phyloP scores from a whole-genome alignment of 163 green algal genomes.

The Scenedesmus sp. region DNA sequence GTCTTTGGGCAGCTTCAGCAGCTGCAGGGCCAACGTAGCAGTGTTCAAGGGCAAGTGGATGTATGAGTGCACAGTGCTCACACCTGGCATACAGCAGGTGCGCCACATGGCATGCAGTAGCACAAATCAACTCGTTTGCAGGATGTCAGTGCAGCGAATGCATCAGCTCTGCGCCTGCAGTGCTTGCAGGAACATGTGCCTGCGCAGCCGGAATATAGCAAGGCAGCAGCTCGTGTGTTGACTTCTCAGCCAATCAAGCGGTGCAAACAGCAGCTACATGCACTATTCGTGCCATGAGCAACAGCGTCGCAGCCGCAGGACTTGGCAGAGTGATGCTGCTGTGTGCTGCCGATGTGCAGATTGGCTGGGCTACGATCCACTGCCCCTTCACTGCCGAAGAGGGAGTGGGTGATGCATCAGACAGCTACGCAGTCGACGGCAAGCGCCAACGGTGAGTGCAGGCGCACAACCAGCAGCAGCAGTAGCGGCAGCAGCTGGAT shows the following conservation, averaged over 20 bases:
- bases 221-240: constrained; percentile 17
- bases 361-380: constrained; percentile 86
- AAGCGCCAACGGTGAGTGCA: constrained; percentile 72
- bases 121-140: not conserved
- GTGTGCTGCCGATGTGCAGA: constrained; percentile 67
- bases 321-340: not conserved
- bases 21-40: constrained; percentile 75
- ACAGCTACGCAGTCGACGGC: constrained; percentile 89
- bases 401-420: constrained; percentile 89
- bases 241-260: not conserved
- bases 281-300: not conserved
- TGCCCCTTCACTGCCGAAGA: constrained; percentile 94
- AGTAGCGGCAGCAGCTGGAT: not conserved
- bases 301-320: not conserved
- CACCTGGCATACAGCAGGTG: constrained; percentile 84
- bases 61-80: constrained; percentile 91
- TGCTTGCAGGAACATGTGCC: not conserved
- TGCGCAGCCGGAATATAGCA: not conserved
- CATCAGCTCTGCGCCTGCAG: not conserved
- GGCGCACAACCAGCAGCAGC: not conserved
- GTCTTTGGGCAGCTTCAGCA: constrained; percentile 81
- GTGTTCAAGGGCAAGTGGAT: constrained; percentile 89
- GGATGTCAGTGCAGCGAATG: not conserved
- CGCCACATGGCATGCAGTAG: not conserved
- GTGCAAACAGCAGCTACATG: not conserved